Evolutionary conservation across 1,284 basidiomycete genomes (phyloP), one percentile per base, ranked within the genome.

Genomic region (Heterobasidion parviporum): DNA sequence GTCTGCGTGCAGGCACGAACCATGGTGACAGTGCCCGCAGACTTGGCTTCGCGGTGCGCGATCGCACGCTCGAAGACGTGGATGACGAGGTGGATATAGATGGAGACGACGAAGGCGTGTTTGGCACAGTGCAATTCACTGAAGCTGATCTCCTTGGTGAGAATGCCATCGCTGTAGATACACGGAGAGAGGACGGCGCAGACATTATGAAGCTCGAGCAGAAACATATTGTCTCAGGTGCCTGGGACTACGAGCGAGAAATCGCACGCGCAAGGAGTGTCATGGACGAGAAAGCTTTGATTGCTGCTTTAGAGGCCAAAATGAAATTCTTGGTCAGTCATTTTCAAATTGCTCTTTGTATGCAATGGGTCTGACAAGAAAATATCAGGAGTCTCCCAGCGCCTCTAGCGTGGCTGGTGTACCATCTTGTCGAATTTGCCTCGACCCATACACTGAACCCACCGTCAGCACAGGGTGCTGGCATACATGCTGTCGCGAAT

Each of bases 381-480:
- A 8, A 8, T 14, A 16, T 8, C 14, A 15, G 50, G 6, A 33
- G 50, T 32, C 33, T n/a, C 18, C 46, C 6, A 26, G 46, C 10
- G 6, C 50, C 12, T 34, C 50, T n/a, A 18, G 12, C 38, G n/a
- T n/a, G 38, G n/a, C 38, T 6, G 43, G n/a, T 14, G 2, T 32
- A 26, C 20, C 32, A 10, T 20, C 44, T 6, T 91, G 87, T 67
- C 82, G 88, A 20, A 88, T 91, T 55, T 91, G 88, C 62, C 70
- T 91, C 8, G 88, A 89, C 54, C 76, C 83, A 1, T 89, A 89
- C 61, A 77, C 73, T 1, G 89, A 91, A 58, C 85, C 89, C 0
- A 89, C 87, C 0, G 79, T 83, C 3, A 89, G 87, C n/a, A 89
- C 86, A 0, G 88, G 87, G 4, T 91, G 88, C 66, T 91, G 89